These are phyloP conservation scores for Lachnum nothofagi DNA, from an alignment of 2,329 filamentous ascomycete genomes.

Conservation along the genomic window DNA sequence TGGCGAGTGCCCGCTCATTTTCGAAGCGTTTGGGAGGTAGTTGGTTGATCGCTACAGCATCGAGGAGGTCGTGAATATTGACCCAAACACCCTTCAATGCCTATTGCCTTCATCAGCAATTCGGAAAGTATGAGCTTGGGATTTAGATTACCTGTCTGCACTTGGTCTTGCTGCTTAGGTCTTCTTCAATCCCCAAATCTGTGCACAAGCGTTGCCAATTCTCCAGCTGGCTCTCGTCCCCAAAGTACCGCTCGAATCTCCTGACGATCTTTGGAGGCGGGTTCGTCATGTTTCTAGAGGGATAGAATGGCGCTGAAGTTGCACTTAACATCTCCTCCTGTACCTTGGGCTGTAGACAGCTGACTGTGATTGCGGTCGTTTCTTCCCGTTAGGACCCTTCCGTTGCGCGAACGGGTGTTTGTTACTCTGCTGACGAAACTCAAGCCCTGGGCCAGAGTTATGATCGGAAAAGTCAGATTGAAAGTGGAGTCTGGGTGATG, in stretches of 20 bases:
- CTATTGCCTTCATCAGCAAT: constrained; percentile 27
- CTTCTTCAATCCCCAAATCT: constrained; percentile 38
- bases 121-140: not conserved
- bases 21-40: constrained; percentile 33
- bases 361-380: too few species aligned
- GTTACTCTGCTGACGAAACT: too few species aligned
- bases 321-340: too few species aligned
- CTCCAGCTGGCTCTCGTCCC: constrained; percentile 28
- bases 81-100: constrained; percentile 40
- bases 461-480: too few species aligned
- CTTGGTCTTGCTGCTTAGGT: constrained; percentile 40
- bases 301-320: too few species aligned
- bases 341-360: too few species aligned
- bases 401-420: too few species aligned
- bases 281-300: too few species aligned
- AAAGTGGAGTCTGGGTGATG: too few species aligned
- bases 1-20: constrained; percentile 31
- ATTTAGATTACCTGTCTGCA: constrained; percentile 36
- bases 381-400: too few species aligned
- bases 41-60: constrained; percentile 28
- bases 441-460: too few species aligned
- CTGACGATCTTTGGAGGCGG: constrained; percentile 13
- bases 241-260: constrained; percentile 23
- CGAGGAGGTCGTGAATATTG: constrained; percentile 47
- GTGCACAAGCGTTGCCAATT: constrained; percentile 44